Evolutionary conservation across 805 yeast genomes (phyloP).

Genomic region (Suhomyces emberorum): DNA sequence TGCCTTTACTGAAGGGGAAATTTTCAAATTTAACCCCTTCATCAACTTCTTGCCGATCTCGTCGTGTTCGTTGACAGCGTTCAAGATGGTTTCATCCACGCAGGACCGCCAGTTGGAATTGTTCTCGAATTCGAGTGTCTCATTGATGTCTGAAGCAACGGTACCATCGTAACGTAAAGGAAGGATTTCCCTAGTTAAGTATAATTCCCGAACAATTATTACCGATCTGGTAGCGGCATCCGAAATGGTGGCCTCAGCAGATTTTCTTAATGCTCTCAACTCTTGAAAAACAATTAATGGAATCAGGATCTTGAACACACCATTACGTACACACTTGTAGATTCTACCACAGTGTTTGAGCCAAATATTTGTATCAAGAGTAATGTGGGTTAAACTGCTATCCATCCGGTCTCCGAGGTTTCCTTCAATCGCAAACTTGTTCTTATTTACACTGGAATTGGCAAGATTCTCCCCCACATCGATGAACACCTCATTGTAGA

Average conservation of each 20-base stretch:
- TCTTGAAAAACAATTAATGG: conserved; percentile 80
- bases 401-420: conserved; percentile 58
- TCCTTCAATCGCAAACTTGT: conserved; percentile 31
- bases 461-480: conserved; percentile 17
- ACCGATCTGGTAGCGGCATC: conserved; percentile 83
- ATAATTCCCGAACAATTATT: conserved; percentile 66
- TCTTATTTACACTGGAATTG: conserved; percentile 9
- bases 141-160: conserved; percentile 63
- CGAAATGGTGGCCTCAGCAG: conserved; percentile 67
- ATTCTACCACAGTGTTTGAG: conserved; percentile 75
- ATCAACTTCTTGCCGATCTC: conserved; percentile 37
- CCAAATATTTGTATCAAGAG: conserved; percentile 79
- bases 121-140: conserved; percentile 69
- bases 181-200: conserved; percentile 49
- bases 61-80: conserved; percentile 44
- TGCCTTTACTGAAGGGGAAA: background rate
- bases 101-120: conserved; percentile 69
- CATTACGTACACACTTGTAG: conserved; percentile 62
- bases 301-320: conserved; percentile 56
- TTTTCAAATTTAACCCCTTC: conserved; percentile 29
- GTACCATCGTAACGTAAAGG: conserved; percentile 71
- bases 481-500: conserved; percentile 20
- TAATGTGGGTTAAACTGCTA: conserved; percentile 51
- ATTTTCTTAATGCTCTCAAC: conserved; percentile 63
- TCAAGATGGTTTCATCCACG: conserved; percentile 66